phyloP scores from a whole-genome alignment of 768 basidiomycete genomes.

The Cystobasidium tubakii region DNA sequence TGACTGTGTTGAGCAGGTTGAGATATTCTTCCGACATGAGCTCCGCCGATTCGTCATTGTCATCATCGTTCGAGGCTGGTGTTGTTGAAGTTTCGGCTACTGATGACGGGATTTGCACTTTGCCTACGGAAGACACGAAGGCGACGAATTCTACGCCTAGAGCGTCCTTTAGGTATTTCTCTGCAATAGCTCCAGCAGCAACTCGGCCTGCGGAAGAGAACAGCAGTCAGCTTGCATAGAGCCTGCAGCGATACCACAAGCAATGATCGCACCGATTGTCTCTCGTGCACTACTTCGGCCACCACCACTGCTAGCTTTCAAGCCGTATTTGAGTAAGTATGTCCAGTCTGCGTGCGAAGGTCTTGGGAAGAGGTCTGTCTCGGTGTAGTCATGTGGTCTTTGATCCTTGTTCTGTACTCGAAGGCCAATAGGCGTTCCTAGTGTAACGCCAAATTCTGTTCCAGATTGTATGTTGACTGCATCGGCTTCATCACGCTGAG shows the following conservation, averaged over 20 bases:
- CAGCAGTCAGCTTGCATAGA: too few species aligned
- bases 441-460: conserved; percentile 82
- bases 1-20: conserved; percentile 67
- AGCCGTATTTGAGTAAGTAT: conserved; percentile 91
- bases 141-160: conserved; percentile 92
- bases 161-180: conserved; percentile 80
- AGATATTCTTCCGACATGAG: conserved; percentile 76
- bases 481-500: conserved; percentile 89
- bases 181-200: conserved; percentile 95
- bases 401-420: conserved; percentile 97
- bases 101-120: conserved; percentile 64
- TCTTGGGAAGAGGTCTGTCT: conserved; percentile 94
- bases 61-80: conserved; percentile 53
- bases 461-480: conserved; percentile 89
- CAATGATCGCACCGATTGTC: conserved; percentile 85
- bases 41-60: conserved; percentile 63
- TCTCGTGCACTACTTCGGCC: conserved; percentile 92
- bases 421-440: conserved; percentile 96
- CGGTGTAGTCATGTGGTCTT: conserved; percentile 94
- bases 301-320: conserved; percentile 95
- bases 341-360: conserved; percentile 98
- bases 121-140: conserved; percentile 93
- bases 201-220: conserved; percentile 64
- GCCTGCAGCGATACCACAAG: too few species aligned
- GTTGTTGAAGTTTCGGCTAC: conserved; percentile 31